Evolutionary conservation across 768 basidiomycete genomes (phyloP).

Genomic region (Cantharellus anzutake): DNA sequence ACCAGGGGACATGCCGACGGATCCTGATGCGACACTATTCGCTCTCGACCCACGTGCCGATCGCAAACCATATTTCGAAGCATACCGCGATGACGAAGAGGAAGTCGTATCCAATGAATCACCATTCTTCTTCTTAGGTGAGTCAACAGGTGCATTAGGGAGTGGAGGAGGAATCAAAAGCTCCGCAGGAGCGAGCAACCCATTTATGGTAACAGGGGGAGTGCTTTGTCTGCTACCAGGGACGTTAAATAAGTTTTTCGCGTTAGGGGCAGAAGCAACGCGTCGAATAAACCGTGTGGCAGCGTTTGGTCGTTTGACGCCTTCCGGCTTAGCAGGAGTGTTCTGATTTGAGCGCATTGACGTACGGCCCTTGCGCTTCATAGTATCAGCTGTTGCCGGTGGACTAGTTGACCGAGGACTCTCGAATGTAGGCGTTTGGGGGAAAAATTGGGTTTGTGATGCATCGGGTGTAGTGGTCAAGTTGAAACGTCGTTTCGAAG

Average conservation of each 20-base stretch:
- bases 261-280: constrained; percentile 92
- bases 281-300: constrained; percentile 84
- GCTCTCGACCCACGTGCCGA: not conserved
- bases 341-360: not conserved
- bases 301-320: constrained; percentile 7
- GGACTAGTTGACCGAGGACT: not conserved
- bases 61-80: not conserved
- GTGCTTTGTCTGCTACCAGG: constrained; percentile 14
- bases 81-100: not conserved
- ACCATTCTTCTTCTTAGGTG: constrained; percentile 1
- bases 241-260: constrained; percentile 60
- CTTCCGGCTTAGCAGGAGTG: not conserved
- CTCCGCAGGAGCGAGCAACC: constrained; percentile 54
- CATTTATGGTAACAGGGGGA: constrained; percentile 44
- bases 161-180: constrained; percentile 29
- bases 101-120: not conserved
- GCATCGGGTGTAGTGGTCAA: not conserved
- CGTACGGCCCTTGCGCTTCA: not conserved
- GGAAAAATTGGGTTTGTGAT: not conserved
- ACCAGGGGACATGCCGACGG: constrained; percentile 17
- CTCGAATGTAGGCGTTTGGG: not conserved
- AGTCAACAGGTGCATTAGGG: constrained; percentile 8
- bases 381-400: not conserved
- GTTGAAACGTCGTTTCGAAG: not conserved
- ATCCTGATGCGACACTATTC: not conserved